Evolutionary conservation across 805 yeast genomes (phyloP).

Genomic region (Candida sonorensis): DNA sequence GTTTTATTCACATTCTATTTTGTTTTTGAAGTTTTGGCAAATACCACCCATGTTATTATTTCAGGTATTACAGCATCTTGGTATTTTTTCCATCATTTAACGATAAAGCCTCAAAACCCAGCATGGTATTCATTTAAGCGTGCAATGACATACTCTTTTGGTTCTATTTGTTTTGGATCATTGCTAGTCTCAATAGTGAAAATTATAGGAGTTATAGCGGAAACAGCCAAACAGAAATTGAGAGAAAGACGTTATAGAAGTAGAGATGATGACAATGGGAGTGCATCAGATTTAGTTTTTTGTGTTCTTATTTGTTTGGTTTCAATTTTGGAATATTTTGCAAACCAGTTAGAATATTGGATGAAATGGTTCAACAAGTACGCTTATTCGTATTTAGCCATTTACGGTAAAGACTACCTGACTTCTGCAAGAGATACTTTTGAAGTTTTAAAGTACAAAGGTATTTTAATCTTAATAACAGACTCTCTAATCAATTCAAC

Average conservation of each 20-base stretch:
- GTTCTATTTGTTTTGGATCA: constrained; percentile 80
- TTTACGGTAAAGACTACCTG: constrained; percentile 76
- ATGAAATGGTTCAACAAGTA: constrained; percentile 84
- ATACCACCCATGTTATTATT: constrained; percentile 72
- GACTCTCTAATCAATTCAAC: constrained; percentile 80
- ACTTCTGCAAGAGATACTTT: constrained; percentile 78
- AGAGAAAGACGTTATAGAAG: constrained; percentile 19
- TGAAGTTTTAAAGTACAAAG: constrained; percentile 69
- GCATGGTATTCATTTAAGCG: constrained; percentile 73
- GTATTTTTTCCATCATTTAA: constrained; percentile 57
- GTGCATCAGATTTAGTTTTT: constrained; percentile 41
- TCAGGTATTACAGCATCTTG: constrained; percentile 87
- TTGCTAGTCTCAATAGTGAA: constrained; percentile 72
- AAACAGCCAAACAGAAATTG: constrained; percentile 40
- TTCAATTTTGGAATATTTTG: constrained; percentile 65
- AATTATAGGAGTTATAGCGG: constrained; percentile 49
- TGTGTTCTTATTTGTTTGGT: constrained; percentile 37
- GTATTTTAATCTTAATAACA: constrained; percentile 77
- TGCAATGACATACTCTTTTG: constrained; percentile 80
- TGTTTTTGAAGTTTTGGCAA: constrained; percentile 76
- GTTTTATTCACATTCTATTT: constrained; percentile 79
- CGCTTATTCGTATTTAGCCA: constrained; percentile 80
- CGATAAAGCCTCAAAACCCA: constrained; percentile 66
- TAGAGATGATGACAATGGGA: constrained; percentile 39
- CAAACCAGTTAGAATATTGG: constrained; percentile 26